Base-by-base conservation (phyloP, 306 rosid genomes). In the Quercus ilex region DNA sequence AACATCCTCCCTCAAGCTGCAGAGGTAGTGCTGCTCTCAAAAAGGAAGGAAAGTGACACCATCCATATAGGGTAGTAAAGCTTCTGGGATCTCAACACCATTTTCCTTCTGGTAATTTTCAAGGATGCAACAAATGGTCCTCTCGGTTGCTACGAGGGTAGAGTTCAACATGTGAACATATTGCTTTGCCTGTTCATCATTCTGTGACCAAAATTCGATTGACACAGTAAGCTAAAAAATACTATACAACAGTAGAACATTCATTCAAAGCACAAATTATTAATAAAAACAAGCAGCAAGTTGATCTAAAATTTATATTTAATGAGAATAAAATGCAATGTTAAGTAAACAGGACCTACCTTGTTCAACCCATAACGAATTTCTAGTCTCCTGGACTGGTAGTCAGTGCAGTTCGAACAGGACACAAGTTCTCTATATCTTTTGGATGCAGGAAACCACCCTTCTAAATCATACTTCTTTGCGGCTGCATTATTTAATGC, bases 401-500 rank as follows among this genome's bases (percentile, higher is more conserved):
- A 94, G 78, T 94, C 99, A 3, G 97, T 94, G 76, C 99, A 94
- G 83, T 94, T 94, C 13, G 97, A 94, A 80, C 99, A 91, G 51
- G 99, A 94, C 53, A 94, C 99, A 3, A 92, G 83, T 79, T 94
- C 97, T 76, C 97, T 87, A 81, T 91, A 91, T 10, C 92, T 76
- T 83, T 87, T 88, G 65, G 99, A 91, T 56, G 99, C 78, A 31
- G 99, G 99, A 78, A 94, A 94, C 99, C 99, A 94, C 72, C 83
- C 97, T 83, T 90, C 99, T 69, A 94, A 81, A 75, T 94, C 99
- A 81, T 86, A 91, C 83, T 94, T 94, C 92, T 94, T 92, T 33
- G 97, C 97, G 4, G 99, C 99, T 1, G 99, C 97, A 77, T 94
- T 97, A 84, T 94, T 92, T 84, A 94, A 83, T 70, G 99, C 99